Evolutionary conservation across 1,284 basidiomycete genomes (phyloP).

Genomic region (Ganoderma boninense): DNA sequence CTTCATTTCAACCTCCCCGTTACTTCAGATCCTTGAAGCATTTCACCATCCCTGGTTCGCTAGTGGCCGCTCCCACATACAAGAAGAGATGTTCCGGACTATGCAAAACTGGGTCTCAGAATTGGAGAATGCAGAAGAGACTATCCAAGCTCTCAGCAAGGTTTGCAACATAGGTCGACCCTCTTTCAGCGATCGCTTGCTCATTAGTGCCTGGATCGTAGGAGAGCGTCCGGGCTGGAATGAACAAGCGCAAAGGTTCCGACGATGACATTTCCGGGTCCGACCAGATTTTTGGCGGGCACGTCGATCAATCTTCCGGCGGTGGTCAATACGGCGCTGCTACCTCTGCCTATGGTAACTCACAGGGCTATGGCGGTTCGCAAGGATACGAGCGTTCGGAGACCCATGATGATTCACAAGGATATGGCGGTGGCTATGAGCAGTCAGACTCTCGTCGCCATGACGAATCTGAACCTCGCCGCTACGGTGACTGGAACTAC

Average conservation of each 20-base stretch:
- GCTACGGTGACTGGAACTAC: no score
- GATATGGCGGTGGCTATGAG: slow-evolving; percentile 17
- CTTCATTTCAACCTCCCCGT: neutral
- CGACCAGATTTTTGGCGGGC: slow-evolving; percentile 33
- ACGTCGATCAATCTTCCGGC: slow-evolving; percentile 20
- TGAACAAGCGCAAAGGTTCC: slow-evolving; percentile 49
- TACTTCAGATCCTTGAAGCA: slow-evolving; percentile 62
- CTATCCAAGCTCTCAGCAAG: slow-evolving; percentile 59
- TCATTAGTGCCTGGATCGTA: slow-evolving; percentile 13
- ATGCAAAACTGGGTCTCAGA: slow-evolving; percentile 68
- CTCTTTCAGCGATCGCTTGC: neutral
- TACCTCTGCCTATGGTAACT: slow-evolving; percentile 18
- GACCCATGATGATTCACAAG: neutral
- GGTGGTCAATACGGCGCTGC: slow-evolving; percentile 21
- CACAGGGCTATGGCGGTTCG: slow-evolving; percentile 6
- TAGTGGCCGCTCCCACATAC: slow-evolving; percentile 63
- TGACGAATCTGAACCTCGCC: no score
- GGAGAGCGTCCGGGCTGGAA: slow-evolving; percentile 45
- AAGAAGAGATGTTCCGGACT: slow-evolving; percentile 69
- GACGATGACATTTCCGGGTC: slow-evolving; percentile 43
- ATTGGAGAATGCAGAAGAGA: slow-evolving; percentile 52
- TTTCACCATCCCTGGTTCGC: slow-evolving; percentile 79
- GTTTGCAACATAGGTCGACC: slow-evolving; percentile 37
- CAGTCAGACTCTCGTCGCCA: no score
- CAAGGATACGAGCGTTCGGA: neutral